These are phyloP conservation scores for Micractinium conductrix DNA, from an alignment of 139 green algal genomes.

Conservation along the genomic window DNA sequence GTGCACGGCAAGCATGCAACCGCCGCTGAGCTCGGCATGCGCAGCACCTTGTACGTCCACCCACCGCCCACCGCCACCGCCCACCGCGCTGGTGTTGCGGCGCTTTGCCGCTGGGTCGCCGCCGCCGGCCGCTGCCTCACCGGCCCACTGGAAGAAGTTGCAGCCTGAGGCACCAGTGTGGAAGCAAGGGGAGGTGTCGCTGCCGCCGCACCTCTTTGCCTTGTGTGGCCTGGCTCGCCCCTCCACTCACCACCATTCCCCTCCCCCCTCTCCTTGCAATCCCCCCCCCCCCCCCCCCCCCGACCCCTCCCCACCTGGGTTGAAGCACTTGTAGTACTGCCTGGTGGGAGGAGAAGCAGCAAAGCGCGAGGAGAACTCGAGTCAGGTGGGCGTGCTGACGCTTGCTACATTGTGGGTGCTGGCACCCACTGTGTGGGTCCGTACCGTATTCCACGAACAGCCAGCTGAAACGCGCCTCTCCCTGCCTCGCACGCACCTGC, in stretches of 20 bases:
- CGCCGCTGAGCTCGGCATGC: neutral
- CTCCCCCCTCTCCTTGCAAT: neutral
- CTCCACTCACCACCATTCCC: too few relatives aligned
- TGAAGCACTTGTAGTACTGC: conserved; percentile 32
- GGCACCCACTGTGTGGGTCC: too few relatives aligned
- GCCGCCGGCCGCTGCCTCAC: too few relatives aligned
- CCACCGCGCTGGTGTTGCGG: too few relatives aligned
- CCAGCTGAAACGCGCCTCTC: neutral
- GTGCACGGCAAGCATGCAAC: neutral
- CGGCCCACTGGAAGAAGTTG: conserved; percentile 22
- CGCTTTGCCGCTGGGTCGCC: too few relatives aligned
- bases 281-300: neutral
- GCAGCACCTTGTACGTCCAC: too few relatives aligned
- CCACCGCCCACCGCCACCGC: too few relatives aligned
- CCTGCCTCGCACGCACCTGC: neutral
- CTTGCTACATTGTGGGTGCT: neutral
- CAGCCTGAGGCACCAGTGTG: too few relatives aligned
- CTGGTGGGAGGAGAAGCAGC: neutral
- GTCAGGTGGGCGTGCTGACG: neutral
- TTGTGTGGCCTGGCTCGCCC: too few relatives aligned
- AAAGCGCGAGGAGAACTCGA: neutral
- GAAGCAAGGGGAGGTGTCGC: too few relatives aligned
- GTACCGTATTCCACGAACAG: neutral
- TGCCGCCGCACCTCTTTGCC: too few relatives aligned
- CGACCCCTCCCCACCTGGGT: neutral